phyloP scores from a whole-genome alignment of 305 asterid genomes.

The Fraxinus floribunda region DNA sequence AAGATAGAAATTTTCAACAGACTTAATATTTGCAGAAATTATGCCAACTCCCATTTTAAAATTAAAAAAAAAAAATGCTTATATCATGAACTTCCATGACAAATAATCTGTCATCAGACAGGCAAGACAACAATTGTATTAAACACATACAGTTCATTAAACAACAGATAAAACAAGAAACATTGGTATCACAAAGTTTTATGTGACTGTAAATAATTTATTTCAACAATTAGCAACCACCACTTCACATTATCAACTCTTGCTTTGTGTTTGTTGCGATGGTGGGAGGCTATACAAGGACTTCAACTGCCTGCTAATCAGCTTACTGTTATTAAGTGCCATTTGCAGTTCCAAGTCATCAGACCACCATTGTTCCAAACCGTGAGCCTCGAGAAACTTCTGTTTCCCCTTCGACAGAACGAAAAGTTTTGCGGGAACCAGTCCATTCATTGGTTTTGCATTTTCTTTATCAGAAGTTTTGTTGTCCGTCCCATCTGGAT shows the following conservation, averaged over 20 bases:
- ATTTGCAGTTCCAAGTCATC: conserved; percentile 77
- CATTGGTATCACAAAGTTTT: not conserved
- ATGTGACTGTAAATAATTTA: not conserved
- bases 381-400: conserved; percentile 91
- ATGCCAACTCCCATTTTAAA: not conserved
- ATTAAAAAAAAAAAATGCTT: not conserved
- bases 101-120: not conserved
- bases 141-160: not conserved
- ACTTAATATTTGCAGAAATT: not conserved
- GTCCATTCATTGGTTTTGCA: conserved; percentile 32
- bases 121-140: not conserved
- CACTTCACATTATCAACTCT: conserved; percentile 23
- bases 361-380: conserved; percentile 99
- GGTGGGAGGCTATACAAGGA: conserved; percentile 71
- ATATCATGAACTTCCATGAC: not conserved
- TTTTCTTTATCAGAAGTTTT: conserved; percentile 57
- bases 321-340: conserved; percentile 73
- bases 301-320: conserved; percentile 87
- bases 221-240: not conserved
- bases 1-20: not conserved
- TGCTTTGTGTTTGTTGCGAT: conserved; percentile 45
- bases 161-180: not conserved
- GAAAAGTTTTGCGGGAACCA: conserved; percentile 67
- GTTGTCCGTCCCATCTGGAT: conserved; percentile 43
- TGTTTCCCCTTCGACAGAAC: conserved; percentile 83